Base-by-base conservation (phyloP, 108 stramenopile species). In the Cyclotella choctawhatcheeana region DNA sequence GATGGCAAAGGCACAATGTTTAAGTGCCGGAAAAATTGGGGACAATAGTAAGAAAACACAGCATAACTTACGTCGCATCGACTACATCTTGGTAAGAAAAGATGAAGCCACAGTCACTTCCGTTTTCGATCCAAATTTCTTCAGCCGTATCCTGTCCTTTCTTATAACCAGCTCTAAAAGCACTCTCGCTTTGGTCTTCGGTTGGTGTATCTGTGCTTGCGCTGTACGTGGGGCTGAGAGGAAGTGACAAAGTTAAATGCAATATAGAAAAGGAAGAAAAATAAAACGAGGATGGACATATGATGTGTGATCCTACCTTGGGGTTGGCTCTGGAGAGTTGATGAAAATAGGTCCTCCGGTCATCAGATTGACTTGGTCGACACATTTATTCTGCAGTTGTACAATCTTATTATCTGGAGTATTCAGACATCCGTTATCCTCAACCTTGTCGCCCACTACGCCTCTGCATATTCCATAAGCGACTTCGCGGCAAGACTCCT, bases 401-500 rank as follows among this genome's bases (percentile, higher is more conserved):
- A 1, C 5, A 26, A 59, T 56, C 12, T 50, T 5, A 20, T 0
- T 30, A n/a, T 45, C 50, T 20, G 10, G 30, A 21, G 26, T 59
- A 17, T 16, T 35, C n/a, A n/a, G n/a, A 25, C 69, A 59, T 25
- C 69, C 58, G 4, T 61, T 37, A 52, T n/a, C 17, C 22, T 33
- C 50, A 47, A 71, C 50, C 18, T 47, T 0, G 20, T 26, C 18
- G 31, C 21, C 26, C 13, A 71, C 12, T 29, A 20, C 58, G 16
- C 59, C 59, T 26, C 29, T 32, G 47, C 69, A 71, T 6, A 51
- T 47, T 3, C 48, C 14, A 51, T 48, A 35, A 3, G 59, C 69
- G 18, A 32, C 48, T 13, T 52, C 22, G 26, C 69, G 69, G 35
- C 69, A 71, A 6, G 58, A 16, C 12, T 22, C 32, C 59, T 60